Evolutionary conservation across 1,284 basidiomycete species (phyloP).

Genomic region (Tilletia caries): DNA sequence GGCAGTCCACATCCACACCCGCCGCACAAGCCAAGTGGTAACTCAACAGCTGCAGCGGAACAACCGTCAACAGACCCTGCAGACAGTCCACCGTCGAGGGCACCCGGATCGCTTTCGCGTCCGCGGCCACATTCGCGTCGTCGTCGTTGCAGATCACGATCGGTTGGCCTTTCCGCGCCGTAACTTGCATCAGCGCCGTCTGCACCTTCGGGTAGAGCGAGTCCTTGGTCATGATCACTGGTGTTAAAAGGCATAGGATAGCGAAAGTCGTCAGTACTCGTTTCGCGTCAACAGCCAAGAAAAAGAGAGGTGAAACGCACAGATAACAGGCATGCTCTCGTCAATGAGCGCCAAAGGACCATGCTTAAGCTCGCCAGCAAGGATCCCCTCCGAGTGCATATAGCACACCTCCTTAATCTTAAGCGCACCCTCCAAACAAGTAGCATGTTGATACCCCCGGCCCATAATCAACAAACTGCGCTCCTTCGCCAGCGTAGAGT

Average conservation of each 20-base stretch:
- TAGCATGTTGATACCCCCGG: conserved; percentile 94
- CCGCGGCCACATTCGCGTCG: conserved; percentile 71
- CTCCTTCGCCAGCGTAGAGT: conserved; percentile 71
- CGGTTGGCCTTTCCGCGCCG: conserved; percentile 90
- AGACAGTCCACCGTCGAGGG: conserved; percentile 84
- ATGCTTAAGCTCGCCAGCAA: conserved; percentile 97
- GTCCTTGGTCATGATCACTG: conserved; percentile 99
- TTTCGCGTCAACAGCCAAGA: not conserved
- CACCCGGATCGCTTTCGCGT: conserved; percentile 75
- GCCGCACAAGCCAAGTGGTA: conserved; percentile 95
- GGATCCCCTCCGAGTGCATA: conserved; percentile 64
- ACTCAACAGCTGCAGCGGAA: conserved; percentile 90
- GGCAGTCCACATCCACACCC: conserved; percentile 98
- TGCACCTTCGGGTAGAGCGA: conserved; percentile 98
- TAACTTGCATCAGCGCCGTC: conserved; percentile 91
- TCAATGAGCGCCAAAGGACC: conserved; percentile 95
- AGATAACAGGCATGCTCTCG: conserved; percentile 79
- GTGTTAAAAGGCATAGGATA: conserved; percentile 59
- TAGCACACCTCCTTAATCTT: conserved; percentile 96
- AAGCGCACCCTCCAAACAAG: conserved; percentile 93
- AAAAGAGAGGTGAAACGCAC: conserved; percentile 35
- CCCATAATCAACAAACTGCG: conserved; percentile 95
- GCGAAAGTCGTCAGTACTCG: not conserved
- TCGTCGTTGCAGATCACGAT: conserved; percentile 93
- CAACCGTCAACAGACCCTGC: conserved; percentile 93